Evolutionary conservation across 2,329 filamentous ascomycete species (phyloP).

Genomic region (Colletotrichum eremochloae): DNA sequence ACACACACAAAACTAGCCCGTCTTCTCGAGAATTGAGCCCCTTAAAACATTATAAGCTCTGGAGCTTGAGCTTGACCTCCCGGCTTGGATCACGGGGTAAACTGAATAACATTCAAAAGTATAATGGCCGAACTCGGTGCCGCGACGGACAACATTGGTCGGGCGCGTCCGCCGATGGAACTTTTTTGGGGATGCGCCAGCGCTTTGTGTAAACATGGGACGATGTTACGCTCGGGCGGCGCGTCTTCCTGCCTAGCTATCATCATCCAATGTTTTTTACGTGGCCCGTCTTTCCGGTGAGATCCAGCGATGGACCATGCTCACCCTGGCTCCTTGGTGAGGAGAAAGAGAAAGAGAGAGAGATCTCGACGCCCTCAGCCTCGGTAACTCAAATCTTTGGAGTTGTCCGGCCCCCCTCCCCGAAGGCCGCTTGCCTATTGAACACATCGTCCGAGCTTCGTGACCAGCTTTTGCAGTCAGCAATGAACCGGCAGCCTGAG

Average conservation of each 20-base stretch:
- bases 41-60: background rate
- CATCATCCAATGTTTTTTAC: slow-evolving; percentile 2
- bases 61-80: background rate
- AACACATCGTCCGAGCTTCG: background rate
- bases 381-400: background rate
- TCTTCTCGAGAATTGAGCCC: background rate
- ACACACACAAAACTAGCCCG: background rate
- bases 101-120: background rate
- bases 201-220: slow-evolving; percentile 4
- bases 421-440: too few relatives aligned
- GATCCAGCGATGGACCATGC: too few relatives aligned
- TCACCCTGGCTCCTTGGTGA: background rate
- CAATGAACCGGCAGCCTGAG: slow-evolving; percentile 53
- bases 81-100: background rate
- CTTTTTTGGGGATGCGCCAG: background rate
- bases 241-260: background rate
- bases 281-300: background rate
- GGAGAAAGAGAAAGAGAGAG: background rate
- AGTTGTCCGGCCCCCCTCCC: too few relatives aligned
- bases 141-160: slow-evolving; percentile 1
- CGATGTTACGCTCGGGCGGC: background rate
- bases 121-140: slow-evolving; percentile 18
- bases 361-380: background rate
- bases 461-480: slow-evolving; percentile 33
- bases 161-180: background rate